phyloP scores from a whole-genome alignment of 305 asterid genomes.

The Solanum hybrid region DNA sequence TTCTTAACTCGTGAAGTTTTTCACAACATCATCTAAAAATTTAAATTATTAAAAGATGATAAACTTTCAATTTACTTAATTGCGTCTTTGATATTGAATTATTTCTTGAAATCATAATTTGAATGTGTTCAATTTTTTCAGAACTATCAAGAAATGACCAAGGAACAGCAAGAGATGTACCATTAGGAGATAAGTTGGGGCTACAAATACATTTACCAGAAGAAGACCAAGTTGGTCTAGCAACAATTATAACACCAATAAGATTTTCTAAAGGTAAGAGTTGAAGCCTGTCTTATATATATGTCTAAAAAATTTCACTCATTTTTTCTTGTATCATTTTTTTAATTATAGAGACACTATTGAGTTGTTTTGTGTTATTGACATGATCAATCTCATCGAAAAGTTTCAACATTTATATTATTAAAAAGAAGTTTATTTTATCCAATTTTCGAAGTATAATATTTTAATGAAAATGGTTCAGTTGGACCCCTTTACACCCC shows the following conservation, averaged over 20 bases:
- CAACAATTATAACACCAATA: not conserved
- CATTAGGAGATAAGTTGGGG: not conserved
- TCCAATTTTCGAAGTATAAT: too few relatives aligned
- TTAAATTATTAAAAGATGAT: not conserved
- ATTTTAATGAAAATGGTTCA: too few relatives aligned
- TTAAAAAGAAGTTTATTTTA: too few relatives aligned
- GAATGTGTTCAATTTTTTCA: not conserved
- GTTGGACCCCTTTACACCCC: too few relatives aligned
- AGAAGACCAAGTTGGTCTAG: not conserved
- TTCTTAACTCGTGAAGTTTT: not conserved
- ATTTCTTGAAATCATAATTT: not conserved
- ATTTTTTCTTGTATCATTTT: not conserved
- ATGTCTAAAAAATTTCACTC: not conserved
- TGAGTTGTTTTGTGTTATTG: too few relatives aligned
- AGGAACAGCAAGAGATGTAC: not conserved
- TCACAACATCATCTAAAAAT: not conserved
- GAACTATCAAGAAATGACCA: not conserved
- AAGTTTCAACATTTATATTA: too few relatives aligned
- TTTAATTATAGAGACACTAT: too few relatives aligned
- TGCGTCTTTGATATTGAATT: not conserved
- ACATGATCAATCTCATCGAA: too few relatives aligned
- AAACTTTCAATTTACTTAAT: not conserved
- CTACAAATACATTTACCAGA: not conserved
- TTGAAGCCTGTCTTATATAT: not conserved
- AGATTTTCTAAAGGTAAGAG: not conserved